phyloP scores from a whole-genome alignment of 2,329 filamentous ascomycete species.

The Aspergillus fischeri region DNA sequence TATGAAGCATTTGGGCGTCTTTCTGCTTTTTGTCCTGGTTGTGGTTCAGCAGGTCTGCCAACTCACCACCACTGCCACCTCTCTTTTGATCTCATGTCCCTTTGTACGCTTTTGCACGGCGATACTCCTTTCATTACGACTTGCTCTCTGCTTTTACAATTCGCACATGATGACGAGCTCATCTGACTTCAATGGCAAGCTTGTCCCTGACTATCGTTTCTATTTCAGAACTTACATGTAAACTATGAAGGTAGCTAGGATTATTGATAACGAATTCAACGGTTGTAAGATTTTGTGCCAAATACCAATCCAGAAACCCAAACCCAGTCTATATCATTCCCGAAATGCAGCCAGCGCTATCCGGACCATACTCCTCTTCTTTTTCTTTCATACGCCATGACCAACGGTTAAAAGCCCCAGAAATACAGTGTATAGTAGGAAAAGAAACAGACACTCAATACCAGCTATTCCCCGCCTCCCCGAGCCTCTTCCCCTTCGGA shows the following conservation, averaged over 20 bases:
- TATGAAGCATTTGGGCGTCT: not conserved
- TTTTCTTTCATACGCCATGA: not conserved
- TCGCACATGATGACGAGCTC: not conserved
- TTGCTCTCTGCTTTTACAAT: not conserved
- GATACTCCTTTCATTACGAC: not conserved
- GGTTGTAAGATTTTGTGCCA: too few relatives aligned
- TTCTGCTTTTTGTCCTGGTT: not conserved
- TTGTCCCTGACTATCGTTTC: not conserved
- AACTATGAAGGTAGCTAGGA: not conserved
- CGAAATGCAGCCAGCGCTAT: not conserved
- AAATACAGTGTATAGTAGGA: not conserved
- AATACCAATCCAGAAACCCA: not conserved
- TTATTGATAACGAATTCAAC: not conserved
- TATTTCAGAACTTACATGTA: not conserved
- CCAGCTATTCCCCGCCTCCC: conserved; percentile 56
- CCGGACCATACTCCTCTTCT: not conserved
- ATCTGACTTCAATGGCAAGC: not conserved
- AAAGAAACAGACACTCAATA: conserved; percentile 41
- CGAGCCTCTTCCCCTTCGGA: conserved; percentile 50
- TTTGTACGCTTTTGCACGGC: not conserved
- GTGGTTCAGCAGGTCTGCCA: not conserved
- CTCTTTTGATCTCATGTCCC: not conserved
- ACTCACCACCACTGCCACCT: not conserved
- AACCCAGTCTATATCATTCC: not conserved
- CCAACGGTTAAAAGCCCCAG: not conserved